Conservation (phyloP, 164 flowering plant species). For the Buxus sempervirens region DNA sequence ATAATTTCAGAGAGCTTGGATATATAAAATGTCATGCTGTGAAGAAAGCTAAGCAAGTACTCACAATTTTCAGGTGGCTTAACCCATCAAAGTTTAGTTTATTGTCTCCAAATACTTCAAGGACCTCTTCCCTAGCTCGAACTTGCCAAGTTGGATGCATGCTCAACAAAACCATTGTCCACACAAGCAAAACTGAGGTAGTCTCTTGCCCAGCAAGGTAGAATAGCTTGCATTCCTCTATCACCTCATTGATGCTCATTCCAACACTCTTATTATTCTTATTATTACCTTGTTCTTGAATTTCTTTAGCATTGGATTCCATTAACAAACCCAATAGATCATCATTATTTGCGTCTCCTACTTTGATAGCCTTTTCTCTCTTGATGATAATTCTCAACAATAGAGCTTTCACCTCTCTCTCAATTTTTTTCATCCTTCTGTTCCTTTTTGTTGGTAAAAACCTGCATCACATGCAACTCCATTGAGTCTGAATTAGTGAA, state of each 20-base stretch:
- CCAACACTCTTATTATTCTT: slow-evolving; percentile 20
- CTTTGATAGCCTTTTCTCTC: neutral
- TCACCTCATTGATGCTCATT: slow-evolving; percentile 36
- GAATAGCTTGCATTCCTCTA: slow-evolving; percentile 37
- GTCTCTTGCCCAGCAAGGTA: slow-evolving; percentile 18
- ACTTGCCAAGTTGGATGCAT: slow-evolving; percentile 17
- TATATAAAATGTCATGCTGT: neutral
- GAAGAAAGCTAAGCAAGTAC: neutral
- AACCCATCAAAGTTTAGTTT: slow-evolving; percentile 11
- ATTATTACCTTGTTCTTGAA: slow-evolving; percentile 17
- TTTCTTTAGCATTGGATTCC: slow-evolving; percentile 30
- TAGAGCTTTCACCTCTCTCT: slow-evolving; percentile 12
- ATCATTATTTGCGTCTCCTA: slow-evolving; percentile 15
- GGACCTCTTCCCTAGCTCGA: slow-evolving; percentile 15
- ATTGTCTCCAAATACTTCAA: slow-evolving; percentile 11
- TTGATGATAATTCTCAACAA: slow-evolving; percentile 20
- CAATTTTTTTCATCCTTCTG: slow-evolving; percentile 24
- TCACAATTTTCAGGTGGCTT: slow-evolving; percentile 15
- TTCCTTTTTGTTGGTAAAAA: slow-evolving; percentile 32
- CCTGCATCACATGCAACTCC: slow-evolving; percentile 9
- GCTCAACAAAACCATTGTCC: slow-evolving; percentile 13
- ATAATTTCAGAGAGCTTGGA: neutral
- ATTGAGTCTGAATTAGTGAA: neutral
- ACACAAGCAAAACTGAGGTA: slow-evolving; percentile 13
- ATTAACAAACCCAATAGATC: slow-evolving; percentile 31